These are phyloP conservation scores for Chenopodium berlandieri DNA, from an alignment of 148 eudicot species.

Conservation along the genomic window DNA sequence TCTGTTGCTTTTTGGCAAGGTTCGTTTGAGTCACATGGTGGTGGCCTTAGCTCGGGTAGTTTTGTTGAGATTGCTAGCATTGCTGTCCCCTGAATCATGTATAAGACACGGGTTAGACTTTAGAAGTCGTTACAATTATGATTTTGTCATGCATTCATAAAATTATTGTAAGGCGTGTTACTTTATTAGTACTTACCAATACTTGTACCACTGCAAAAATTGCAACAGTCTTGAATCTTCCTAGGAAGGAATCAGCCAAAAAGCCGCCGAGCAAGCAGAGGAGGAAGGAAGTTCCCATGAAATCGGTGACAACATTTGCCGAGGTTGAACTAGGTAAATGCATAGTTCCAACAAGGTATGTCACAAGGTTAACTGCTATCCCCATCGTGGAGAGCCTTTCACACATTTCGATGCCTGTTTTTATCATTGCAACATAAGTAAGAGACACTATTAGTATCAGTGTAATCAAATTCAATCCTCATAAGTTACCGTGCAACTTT, in stretches of 20 bases:
- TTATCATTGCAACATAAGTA: background rate
- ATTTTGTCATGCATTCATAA: too few species aligned
- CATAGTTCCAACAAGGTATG: slow-evolving; percentile 73
- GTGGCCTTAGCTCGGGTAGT: slow-evolving; percentile 60
- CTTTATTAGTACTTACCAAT: slow-evolving; percentile 36
- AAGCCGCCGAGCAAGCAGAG: slow-evolving; percentile 88
- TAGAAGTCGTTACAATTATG: background rate
- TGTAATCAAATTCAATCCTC: background rate
- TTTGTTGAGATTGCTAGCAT: slow-evolving; percentile 61
- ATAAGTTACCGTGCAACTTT: background rate
- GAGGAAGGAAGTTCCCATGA: slow-evolving; percentile 83
- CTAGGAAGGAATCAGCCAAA: slow-evolving; percentile 81
- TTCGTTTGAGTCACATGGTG: slow-evolving; percentile 42
- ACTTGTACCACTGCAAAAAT: slow-evolving; percentile 60
- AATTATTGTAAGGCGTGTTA: background rate
- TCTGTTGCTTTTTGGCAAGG: slow-evolving; percentile 57
- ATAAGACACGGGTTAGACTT: background rate
- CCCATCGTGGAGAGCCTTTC: slow-evolving; percentile 99
- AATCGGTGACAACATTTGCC: slow-evolving; percentile 82
- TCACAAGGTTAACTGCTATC: slow-evolving; percentile 93
- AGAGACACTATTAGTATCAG: background rate
- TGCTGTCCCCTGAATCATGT: slow-evolving; percentile 54
- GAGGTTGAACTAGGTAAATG: slow-evolving; percentile 76
- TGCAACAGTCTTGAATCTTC: slow-evolving; percentile 74
- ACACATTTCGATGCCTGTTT: slow-evolving; percentile 71